Conservation (phyloP, 148 eudicot species). For the Polygonum aviculare region DNA sequence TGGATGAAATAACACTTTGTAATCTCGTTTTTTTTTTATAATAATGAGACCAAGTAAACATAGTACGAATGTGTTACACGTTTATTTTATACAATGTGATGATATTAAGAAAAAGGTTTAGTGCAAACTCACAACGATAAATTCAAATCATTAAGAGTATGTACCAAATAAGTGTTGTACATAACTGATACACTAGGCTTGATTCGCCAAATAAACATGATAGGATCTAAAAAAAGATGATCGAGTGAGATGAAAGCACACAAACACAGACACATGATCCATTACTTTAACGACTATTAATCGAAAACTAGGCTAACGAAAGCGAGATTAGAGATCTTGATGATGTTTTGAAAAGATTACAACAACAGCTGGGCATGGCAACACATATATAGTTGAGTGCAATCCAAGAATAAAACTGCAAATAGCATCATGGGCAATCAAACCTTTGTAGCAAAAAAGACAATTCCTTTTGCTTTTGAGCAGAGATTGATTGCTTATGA, state of each 20-base stretch:
- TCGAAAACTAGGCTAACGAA: neutral
- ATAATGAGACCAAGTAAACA: no score
- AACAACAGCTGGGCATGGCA: constrained; percentile 2
- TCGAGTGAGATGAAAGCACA: neutral
- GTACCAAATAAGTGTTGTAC: neutral
- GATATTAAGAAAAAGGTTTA: no score
- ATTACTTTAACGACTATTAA: neutral
- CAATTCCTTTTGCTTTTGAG: constrained; percentile 17
- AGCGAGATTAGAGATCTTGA: neutral
- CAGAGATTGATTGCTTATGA: constrained; percentile 95
- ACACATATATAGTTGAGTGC: neutral
- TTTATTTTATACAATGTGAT: no score
- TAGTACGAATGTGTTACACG: no score
- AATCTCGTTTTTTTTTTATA: no score
- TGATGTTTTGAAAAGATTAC: constrained; percentile 4
- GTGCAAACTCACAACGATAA: neutral
- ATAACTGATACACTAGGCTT: no score
- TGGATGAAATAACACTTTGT: no score
- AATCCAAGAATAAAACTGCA: constrained; percentile 10
- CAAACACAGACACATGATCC: neutral
- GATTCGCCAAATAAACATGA: neutral
- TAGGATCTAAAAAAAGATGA: neutral
- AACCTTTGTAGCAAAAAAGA: constrained; percentile 34
- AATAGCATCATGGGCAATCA: constrained; percentile 96
- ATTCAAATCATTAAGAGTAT: neutral